Conservation (phyloP, 176 grass and related monocot species). For the Bolboschoenus planiculmis region DNA sequence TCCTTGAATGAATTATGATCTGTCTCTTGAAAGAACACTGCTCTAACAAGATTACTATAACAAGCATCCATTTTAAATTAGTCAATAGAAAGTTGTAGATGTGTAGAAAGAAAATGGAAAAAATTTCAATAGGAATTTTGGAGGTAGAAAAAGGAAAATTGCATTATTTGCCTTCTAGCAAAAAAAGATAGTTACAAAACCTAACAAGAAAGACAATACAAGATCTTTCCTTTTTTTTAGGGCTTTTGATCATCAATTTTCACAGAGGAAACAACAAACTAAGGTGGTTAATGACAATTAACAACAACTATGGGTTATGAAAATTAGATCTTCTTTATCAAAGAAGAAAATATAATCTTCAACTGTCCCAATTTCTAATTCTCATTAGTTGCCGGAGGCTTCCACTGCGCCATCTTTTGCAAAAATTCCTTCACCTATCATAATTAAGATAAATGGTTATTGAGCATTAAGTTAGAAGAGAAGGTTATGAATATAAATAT, state of each 20-base stretch:
- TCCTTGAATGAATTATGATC: neutral
- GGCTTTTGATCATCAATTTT: constrained; percentile 6
- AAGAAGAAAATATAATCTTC: constrained; percentile 14
- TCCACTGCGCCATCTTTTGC: constrained; percentile 36
- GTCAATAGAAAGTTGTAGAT: neutral
- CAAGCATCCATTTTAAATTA: neutral
- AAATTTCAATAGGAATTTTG: too few species aligned
- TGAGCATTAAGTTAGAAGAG: neutral
- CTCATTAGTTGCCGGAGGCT: constrained; percentile 17
- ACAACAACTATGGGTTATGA: constrained; percentile 15
- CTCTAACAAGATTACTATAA: constrained; percentile 5
- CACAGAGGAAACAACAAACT: neutral
- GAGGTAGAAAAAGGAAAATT: neutral
- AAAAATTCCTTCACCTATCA: constrained; percentile 45
- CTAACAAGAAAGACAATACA: constrained; percentile 11
- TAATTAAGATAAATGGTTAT: neutral
- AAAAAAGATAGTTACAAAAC: neutral
- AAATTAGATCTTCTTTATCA: constrained; percentile 17
- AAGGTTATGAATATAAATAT: neutral
- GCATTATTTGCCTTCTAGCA: neutral
- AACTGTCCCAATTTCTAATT: neutral
- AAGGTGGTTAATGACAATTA: neutral
- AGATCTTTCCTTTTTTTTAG: constrained; percentile 7
- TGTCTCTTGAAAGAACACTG: neutral
- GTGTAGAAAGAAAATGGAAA: neutral